Evolutionary conservation across 257 asterid species (phyloP).

Genomic region (Ilex asprella): DNA sequence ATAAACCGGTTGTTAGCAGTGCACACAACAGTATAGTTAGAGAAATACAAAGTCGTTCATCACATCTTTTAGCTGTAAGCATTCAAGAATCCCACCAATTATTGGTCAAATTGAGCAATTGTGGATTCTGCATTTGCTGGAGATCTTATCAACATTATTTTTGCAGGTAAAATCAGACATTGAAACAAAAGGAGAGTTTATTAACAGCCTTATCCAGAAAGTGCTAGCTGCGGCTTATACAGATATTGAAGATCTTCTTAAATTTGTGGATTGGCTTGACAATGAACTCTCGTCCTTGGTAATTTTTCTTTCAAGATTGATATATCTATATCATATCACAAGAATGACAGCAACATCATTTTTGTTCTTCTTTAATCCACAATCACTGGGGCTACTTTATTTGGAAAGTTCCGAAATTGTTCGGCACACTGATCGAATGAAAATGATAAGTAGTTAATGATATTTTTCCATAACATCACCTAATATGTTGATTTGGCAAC

Average conservation of each 20-base stretch:
- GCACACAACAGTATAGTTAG: background rate
- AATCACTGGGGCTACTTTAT: background rate
- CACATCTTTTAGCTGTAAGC: slow-evolving; percentile 1
- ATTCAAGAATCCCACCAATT: background rate
- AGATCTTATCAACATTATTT: background rate
- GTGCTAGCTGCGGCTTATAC: background rate
- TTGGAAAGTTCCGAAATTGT: too few relatives aligned
- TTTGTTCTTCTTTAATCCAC: background rate
- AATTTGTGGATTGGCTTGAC: background rate
- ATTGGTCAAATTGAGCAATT: background rate
- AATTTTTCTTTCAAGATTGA: background rate
- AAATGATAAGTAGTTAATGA: too few relatives aligned
- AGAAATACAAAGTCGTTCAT: background rate
- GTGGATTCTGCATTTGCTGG: background rate
- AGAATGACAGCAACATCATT: background rate
- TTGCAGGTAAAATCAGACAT: background rate
- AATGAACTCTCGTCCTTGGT: background rate
- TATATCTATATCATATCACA: background rate
- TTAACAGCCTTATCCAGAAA: background rate
- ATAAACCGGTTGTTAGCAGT: background rate
- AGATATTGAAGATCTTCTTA: background rate
- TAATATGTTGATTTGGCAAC: too few relatives aligned
- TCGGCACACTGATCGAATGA: too few relatives aligned
- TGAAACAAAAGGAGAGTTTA: background rate
- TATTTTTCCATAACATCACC: too few relatives aligned